phyloP scores from a whole-genome alignment of 1,284 basidiomycete species.

The Ganoderma meredithae region DNA sequence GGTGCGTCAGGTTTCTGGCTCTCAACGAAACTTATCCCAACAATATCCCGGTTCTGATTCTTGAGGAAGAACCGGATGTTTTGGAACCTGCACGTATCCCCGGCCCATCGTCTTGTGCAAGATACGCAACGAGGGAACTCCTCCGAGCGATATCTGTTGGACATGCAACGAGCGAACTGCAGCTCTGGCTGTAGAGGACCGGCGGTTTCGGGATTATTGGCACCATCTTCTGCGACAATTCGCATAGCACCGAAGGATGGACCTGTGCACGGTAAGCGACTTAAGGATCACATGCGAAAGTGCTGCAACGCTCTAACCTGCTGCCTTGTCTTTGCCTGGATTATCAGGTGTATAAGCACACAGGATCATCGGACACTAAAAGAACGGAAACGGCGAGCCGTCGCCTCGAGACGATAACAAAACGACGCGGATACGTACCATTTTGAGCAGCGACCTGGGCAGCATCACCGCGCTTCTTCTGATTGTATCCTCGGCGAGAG shows the following conservation, averaged over 20 bases:
- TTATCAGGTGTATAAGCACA: conserved; percentile 47
- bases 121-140: conserved; percentile 80
- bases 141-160: conserved; percentile 72
- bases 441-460: conserved; percentile 53
- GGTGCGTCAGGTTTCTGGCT: conserved; percentile 62
- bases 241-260: conserved; percentile 33
- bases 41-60: conserved; percentile 60
- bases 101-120: conserved; percentile 83
- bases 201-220: conserved; percentile 31
- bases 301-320: conserved; percentile 46
- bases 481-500: conserved; percentile 68
- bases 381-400: conserved; percentile 31
- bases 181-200: conserved; percentile 60
- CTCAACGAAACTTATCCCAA: conserved; percentile 74
- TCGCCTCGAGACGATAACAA: conserved; percentile 18
- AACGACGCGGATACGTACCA: conserved; percentile 48
- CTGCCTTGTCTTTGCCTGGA: conserved; percentile 54
- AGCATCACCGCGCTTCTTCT: conserved; percentile 73
- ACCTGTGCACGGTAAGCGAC: conserved; percentile 20
- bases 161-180: conserved; percentile 82
- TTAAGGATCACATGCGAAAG: conserved; percentile 27
- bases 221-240: conserved; percentile 36
- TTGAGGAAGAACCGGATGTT: conserved; percentile 77
- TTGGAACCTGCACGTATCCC: conserved; percentile 84
- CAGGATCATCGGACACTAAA: conserved; percentile 54